Evolutionary conservation across 2,329 filamentous ascomycete species (phyloP).

Genomic region (Elsinoe perseae): DNA sequence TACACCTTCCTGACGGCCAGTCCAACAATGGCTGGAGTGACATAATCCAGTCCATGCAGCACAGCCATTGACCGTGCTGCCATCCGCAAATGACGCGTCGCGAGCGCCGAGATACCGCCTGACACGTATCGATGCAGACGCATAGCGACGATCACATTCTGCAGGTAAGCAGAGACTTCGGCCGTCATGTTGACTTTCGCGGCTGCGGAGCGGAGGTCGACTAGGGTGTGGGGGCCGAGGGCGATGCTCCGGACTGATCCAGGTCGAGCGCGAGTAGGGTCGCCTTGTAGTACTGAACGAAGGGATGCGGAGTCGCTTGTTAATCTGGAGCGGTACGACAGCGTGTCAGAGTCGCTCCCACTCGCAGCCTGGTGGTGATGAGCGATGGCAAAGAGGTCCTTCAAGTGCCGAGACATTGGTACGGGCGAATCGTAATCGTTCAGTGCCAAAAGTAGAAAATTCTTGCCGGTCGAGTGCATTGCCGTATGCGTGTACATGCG

Average conservation of each 20-base stretch:
- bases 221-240: constrained; percentile 41
- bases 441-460: constrained; percentile 75
- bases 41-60: constrained; percentile 70
- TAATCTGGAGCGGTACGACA: background rate
- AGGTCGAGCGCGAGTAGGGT: background rate
- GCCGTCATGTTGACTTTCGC: constrained; percentile 57
- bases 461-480: constrained; percentile 64
- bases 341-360: constrained; percentile 34
- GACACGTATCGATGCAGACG: constrained; percentile 79
- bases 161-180: constrained; percentile 74
- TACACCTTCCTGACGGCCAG: constrained; percentile 84
- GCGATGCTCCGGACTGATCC: background rate
- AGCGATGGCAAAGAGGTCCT: constrained; percentile 80
- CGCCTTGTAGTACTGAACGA: background rate
- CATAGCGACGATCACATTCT: constrained; percentile 81
- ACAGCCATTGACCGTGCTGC: constrained; percentile 60
- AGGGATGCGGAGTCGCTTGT: background rate
- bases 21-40: constrained; percentile 73
- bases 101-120: constrained; percentile 66
- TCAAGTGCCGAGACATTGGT: constrained; percentile 43
- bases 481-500: constrained; percentile 69
- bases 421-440: constrained; percentile 37
- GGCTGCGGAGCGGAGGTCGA: constrained; percentile 52
- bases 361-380: constrained; percentile 70
- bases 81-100: constrained; percentile 64